Base-by-base conservation (phyloP, 805 yeast genomes). In the Yamadazyma tumulicola region DNA sequence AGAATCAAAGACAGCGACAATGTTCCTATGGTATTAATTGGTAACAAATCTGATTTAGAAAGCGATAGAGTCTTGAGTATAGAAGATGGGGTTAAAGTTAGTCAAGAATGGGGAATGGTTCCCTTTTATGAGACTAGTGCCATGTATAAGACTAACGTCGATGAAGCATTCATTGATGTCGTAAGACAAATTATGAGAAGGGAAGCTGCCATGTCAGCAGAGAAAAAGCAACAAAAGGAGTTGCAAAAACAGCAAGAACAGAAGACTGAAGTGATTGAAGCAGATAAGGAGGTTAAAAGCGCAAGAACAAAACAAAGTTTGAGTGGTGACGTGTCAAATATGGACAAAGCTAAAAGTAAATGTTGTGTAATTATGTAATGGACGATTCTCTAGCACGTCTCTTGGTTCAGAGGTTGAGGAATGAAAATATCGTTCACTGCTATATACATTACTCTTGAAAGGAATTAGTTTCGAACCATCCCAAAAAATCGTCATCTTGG, bases 101-200 rank as follows among this genome's bases (percentile, higher is more conserved):
- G 95, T 19, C 83, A 83, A 43, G 75, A 77, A 39, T 85, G 96
- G 94, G 94, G 91, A 12, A 74, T 75, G 49, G 93, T 85, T 2
- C 96, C 96, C 16, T 91, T 89, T 51, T 86, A 87, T 59, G 96
- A 89, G 59, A 82, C 95, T 1, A 81, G 93, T 49, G 97, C 98
- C n/a, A 79, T 86, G 77, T 77, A 81, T 54, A 79, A 82, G 57
- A 80, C 87, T 46, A 86, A 87, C 52, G 94, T 91, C 19, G 95
- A 87, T 54, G 95, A 88, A 50, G 93, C 91, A 0, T 93, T 89
- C 50, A 72, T 81, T 22, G 95, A 85, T 55, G 83, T 86, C 20
- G 94, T 89, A 9, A 77, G 95, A 54, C 96, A 87, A 52, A 86
- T 89, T 38, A 85, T 83, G 74, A 72, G 88, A 47, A 79, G 81